Conservation (phyloP, 1,284 basidiomycete genomes). For the Vanrija pseudolonga region DNA sequence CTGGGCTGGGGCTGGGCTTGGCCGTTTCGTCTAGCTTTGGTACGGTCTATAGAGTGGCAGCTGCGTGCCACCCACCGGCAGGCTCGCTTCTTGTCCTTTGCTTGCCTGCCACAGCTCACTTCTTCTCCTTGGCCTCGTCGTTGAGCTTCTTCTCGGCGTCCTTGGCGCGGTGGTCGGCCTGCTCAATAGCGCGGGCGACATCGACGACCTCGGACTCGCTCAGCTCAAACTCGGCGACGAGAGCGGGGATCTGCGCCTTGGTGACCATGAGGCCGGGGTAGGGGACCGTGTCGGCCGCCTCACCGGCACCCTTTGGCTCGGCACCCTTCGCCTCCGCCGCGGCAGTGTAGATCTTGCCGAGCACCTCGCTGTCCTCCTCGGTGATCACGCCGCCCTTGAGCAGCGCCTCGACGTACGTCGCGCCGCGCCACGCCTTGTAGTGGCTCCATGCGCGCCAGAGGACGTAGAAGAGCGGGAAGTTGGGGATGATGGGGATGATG, state of each 20-base stretch:
- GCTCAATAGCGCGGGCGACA: conserved; percentile 48
- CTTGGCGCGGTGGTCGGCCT: conserved; percentile 42
- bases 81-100: background rate
- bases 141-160: conserved; percentile 15
- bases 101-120: too few relatives aligned
- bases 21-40: too few relatives aligned
- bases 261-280: conserved; percentile 22
- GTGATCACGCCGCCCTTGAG: conserved; percentile 41
- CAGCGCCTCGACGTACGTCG: conserved; percentile 38
- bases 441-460: conserved; percentile 53
- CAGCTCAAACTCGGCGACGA: conserved; percentile 43
- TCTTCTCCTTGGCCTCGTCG: background rate
- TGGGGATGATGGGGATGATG: conserved; percentile 52
- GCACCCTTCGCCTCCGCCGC: conserved; percentile 3
- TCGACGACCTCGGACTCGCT: conserved; percentile 46
- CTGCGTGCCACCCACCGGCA: too few relatives aligned
- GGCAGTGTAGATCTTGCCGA: conserved; percentile 30
- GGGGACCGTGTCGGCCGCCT: background rate
- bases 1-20: too few relatives aligned
- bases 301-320: background rate
- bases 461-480: conserved; percentile 53
- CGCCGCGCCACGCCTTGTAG: conserved; percentile 50
- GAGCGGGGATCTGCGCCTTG: conserved; percentile 34
- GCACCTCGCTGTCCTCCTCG: conserved; percentile 25
- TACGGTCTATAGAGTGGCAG: too few relatives aligned